These are phyloP conservation scores for Symbiodinium pilosum DNA, from an alignment of 73 alveolate species.

Conservation along the genomic window DNA sequence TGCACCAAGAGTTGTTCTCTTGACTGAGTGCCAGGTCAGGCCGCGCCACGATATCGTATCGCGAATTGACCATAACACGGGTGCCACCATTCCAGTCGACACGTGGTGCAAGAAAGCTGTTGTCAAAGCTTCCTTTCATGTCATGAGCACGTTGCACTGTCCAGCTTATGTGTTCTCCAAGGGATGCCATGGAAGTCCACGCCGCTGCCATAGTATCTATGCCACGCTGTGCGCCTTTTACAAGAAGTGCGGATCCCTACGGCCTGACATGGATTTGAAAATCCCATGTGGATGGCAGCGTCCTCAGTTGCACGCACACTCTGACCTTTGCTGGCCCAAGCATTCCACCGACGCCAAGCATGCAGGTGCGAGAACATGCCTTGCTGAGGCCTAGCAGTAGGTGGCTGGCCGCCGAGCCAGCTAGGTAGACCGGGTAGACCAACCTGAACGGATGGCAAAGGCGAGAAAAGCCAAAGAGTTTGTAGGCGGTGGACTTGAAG, in stretches of 20 bases:
- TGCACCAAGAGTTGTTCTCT: no score
- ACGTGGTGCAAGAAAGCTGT: neutral
- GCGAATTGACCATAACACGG: neutral
- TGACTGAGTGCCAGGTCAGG: no score
- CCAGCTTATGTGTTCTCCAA: neutral
- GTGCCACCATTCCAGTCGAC: neutral
- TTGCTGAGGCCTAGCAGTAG: neutral
- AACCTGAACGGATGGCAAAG: no score
- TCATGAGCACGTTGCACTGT: no score
- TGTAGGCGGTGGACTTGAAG: no score
- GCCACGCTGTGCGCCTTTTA: slow-evolving; percentile 71
- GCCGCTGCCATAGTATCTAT: slow-evolving; percentile 82
- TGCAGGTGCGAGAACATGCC: neutral
- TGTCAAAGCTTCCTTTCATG: no score
- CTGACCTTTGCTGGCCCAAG: no score
- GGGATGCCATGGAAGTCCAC: slow-evolving; percentile 78
- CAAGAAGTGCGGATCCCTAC: slow-evolving; percentile 53
- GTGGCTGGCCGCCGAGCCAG: no score
- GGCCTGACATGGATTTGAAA: neutral
- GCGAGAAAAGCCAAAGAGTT: no score
- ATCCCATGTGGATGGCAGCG: slow-evolving; percentile 34
- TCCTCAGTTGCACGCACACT: neutral
- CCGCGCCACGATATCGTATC: neutral
- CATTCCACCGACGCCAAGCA: no score
- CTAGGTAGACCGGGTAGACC: no score